A percentile compares a stretch with the other conserved stretches of the same genome.
Conservation (phyloP, 257 asterid genomes). For the Oldenlandia corymbosa region DNA sequence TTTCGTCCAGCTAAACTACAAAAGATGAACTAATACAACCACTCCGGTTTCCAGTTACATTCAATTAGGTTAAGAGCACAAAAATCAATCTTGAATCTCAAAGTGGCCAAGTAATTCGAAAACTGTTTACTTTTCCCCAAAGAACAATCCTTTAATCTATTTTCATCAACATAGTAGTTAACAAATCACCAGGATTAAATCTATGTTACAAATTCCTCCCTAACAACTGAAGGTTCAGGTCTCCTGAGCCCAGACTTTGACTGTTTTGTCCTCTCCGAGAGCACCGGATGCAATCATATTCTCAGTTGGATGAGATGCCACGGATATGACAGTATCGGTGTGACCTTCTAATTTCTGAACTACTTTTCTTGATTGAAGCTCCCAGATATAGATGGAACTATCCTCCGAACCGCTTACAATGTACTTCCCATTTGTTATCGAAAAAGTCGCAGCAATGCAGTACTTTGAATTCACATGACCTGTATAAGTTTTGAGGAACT, state of each 20-base stretch:
- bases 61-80: neutral
- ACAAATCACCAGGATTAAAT: neutral
- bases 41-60: neutral
- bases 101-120: no score
- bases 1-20: neutral
- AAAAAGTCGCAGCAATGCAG: constrained; percentile 75
- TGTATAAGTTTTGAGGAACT: constrained; percentile 77
- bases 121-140: no score
- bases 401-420: constrained; percentile 96
- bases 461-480: constrained; percentile 81
- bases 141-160: no score
- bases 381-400: constrained; percentile 74
- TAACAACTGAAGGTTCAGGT: constrained; percentile 28
- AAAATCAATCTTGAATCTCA: no score
- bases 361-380: constrained; percentile 79
- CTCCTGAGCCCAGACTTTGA: constrained; percentile 74
- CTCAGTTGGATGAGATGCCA: constrained; percentile 71
- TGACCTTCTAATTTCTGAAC: constrained; percentile 97
- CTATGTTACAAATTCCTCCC: neutral
- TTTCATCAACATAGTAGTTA: no score
- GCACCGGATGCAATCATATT: constrained; percentile 87
- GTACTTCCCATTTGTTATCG: constrained; percentile 82
- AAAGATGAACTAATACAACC: no score
- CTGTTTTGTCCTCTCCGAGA: constrained; percentile 72
- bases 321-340: constrained; percentile 68